Percentiles rank a stretch among this genome's conserved stretches.
phyloP scores from a whole-genome alignment of 2,329 filamentous ascomycete species.

The Colletotrichum abscissum region DNA sequence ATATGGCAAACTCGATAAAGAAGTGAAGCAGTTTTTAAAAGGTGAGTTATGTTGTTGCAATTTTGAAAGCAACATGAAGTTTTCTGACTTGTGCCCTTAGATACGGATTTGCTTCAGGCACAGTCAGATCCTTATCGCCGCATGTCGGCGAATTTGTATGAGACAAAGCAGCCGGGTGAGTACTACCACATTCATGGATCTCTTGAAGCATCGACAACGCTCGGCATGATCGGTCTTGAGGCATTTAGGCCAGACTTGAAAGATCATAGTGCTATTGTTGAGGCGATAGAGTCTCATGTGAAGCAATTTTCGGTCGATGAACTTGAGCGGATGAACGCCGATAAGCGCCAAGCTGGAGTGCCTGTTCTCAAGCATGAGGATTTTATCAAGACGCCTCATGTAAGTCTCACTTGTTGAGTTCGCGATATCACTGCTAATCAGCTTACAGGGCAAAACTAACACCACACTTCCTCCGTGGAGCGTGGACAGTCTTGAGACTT shows the following conservation, averaged over 20 bases:
- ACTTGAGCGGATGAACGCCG: slow-evolving; percentile 68
- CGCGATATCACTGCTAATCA: slow-evolving; percentile 38
- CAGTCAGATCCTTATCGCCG: slow-evolving; percentile 79
- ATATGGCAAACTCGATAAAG: slow-evolving; percentile 49
- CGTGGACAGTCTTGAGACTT: slow-evolving; percentile 60
- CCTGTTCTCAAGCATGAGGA: slow-evolving; percentile 69
- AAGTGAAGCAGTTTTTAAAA: slow-evolving; percentile 46
- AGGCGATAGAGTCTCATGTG: slow-evolving; percentile 69
- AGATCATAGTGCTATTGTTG: slow-evolving; percentile 68
- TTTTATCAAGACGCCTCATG: slow-evolving; percentile 64
- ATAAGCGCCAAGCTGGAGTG: slow-evolving; percentile 69
- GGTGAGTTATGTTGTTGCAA: slow-evolving; percentile 35
- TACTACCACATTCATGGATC: slow-evolving; percentile 84
- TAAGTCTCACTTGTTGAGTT: slow-evolving; percentile 34
- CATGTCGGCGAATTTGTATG: slow-evolving; percentile 78
- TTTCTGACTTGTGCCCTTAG: slow-evolving; percentile 49
- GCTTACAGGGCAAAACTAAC: slow-evolving; percentile 56
- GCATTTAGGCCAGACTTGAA: slow-evolving; percentile 70
- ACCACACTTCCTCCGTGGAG: slow-evolving; percentile 57
- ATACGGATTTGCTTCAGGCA: slow-evolving; percentile 77
- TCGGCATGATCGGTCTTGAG: slow-evolving; percentile 77
- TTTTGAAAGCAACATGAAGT: neutral
- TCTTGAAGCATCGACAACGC: slow-evolving; percentile 75
- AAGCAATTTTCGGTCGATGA: slow-evolving; percentile 64
- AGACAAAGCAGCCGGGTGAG: slow-evolving; percentile 72